Percentiles rank a stretch among this genome's conserved stretches.
These are phyloP conservation scores for Penicillium nucicola DNA, from an alignment of 495 filamentous ascomycete genomes.

Conservation along the genomic window DNA sequence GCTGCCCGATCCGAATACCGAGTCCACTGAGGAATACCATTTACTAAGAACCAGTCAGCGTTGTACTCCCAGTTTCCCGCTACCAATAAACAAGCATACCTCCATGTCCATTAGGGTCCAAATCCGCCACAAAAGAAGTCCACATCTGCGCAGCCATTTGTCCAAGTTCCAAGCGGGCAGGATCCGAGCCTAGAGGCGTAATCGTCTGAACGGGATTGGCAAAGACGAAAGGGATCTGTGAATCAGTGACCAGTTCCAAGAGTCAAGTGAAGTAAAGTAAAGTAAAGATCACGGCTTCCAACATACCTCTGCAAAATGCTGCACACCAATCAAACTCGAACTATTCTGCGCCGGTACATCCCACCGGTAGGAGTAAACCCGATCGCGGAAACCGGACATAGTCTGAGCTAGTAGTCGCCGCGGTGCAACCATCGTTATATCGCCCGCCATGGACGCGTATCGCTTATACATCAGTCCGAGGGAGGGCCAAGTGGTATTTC, in stretches of 20 bases:
- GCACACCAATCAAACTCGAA: constrained; percentile 28
- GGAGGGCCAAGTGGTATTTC: constrained; percentile 38
- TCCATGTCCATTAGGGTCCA: constrained; percentile 47
- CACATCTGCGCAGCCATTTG: constrained; percentile 51
- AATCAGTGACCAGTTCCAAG: background rate
- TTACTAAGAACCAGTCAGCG: constrained; percentile 12
- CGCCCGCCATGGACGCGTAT: constrained; percentile 50
- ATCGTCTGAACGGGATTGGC: constrained; percentile 47
- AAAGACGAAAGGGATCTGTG: constrained; percentile 41
- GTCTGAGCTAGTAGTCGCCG: constrained; percentile 49
- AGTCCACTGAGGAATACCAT: constrained; percentile 26
- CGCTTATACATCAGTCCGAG: constrained; percentile 52
- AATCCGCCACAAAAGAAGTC: constrained; percentile 49
- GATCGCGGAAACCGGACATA: constrained; percentile 38
- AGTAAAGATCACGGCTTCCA: background rate
- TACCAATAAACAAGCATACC: constrained; percentile 8
- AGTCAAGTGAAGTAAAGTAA: background rate
- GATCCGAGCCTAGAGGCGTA: constrained; percentile 30
- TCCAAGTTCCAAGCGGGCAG: constrained; percentile 25
- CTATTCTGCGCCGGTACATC: constrained; percentile 32
- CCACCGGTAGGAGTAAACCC: constrained; percentile 59
- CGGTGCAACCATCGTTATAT: constrained; percentile 52
- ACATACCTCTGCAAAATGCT: constrained; percentile 36
- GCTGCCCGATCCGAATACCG: constrained; percentile 14
- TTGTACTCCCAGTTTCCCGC: background rate